Evolutionary conservation across 139 green algal species (phyloP), one percentile per base, ranked within the genome.

Genomic region (Chlorella sp.): DNA sequence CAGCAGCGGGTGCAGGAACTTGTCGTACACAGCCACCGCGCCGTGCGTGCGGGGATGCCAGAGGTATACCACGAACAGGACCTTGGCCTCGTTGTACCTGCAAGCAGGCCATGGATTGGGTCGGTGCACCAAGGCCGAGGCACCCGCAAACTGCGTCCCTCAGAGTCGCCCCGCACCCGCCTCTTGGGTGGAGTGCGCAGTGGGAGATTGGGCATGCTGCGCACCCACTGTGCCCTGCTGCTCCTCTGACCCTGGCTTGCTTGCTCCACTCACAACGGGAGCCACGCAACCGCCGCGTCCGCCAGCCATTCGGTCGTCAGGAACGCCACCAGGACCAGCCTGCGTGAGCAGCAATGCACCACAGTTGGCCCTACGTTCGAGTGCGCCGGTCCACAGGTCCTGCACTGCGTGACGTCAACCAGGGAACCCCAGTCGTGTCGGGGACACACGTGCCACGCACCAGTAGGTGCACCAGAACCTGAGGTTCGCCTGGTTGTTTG

Each of bases 31-130:
- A 6, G n/a, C 33, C 61, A 67, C 23, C 27, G 61, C 61, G 23
- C 61, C 61, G 23, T 17, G n/a, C n/a, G 61, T 67, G n/a, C 29
- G n/a, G 3, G 61, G 61, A 14, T 67, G 61, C 61, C 61, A 67
- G 3, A 67, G 61, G 14, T 35, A 67, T 5, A 67, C n/a, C 3
- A 67, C 29, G 3, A 67, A 27, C 2, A 67, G 23, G 23, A 67
- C n/a, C 61, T 67, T 67, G 61, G 61, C 61, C 29, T 67, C 61
- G 29, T 67, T 35, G 61, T 67, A 67, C 23, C 61, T 67, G 29
- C 27, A 34, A 22, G 27, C 2, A 17, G 23, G 61, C 2, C n/a
- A 27, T 31, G 4, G 55, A 31, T 27, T 4, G 27, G 20, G 24
- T 6, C 22, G 14, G 4, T 63, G 55, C 55, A 63, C 55, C 24